Conservation (phyloP, 306 rosid species). For the Cicer chorassanicum region DNA sequence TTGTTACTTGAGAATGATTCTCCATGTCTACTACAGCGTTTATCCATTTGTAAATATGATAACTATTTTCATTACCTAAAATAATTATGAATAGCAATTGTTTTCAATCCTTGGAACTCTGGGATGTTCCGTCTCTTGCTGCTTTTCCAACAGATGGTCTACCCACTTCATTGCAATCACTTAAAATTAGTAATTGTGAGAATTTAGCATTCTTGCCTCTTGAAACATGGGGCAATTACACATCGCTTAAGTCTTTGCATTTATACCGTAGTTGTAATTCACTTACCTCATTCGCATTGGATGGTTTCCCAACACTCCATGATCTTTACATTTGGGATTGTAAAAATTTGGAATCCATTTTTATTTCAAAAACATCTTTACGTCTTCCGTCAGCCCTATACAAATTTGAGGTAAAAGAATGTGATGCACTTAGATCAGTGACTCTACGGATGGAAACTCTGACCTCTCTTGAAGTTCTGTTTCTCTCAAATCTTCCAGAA, state of each 20-base stretch:
- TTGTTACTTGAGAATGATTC: background rate
- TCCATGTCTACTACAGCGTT: background rate
- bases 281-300: conserved; percentile 5
- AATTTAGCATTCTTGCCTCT: conserved; percentile 17
- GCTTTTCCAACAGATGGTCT: conserved; percentile 11
- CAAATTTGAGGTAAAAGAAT: background rate
- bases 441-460: background rate
- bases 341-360: background rate
- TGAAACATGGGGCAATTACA: conserved; percentile 16
- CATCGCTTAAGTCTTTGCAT: background rate
- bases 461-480: background rate
- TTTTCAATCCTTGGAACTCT: background rate
- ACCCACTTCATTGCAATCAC: conserved; percentile 1
- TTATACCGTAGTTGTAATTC: rapidly evolving
- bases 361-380: background rate
- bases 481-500: background rate
- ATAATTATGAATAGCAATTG: background rate
- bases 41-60: background rate
- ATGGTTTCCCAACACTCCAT: conserved; percentile 17
- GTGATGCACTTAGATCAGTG: background rate
- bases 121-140: background rate
- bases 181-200: background rate
- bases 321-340: background rate
- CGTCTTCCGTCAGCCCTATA: background rate
- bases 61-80: background rate